These are phyloP conservation scores for Vicia sativa DNA, from an alignment of 306 rosid genomes.

Conservation along the genomic window DNA sequence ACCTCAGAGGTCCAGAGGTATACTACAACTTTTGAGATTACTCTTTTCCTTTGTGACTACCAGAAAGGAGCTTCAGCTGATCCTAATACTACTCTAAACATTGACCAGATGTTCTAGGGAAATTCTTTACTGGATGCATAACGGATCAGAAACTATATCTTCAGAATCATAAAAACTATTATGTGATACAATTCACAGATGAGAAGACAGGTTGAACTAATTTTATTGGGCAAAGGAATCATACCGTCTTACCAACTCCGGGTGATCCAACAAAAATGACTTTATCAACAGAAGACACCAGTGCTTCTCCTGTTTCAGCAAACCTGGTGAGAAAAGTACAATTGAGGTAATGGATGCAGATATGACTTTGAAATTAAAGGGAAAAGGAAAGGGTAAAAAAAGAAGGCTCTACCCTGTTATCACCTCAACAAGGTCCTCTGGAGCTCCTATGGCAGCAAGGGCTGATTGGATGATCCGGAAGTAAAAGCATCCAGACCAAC, in stretches of 20 bases:
- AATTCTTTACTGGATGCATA: constrained; percentile 28
- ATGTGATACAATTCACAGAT: constrained; percentile 14
- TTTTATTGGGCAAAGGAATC: constrained; percentile 45
- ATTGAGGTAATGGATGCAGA: constrained; percentile 34
- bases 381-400: constrained; percentile 28
- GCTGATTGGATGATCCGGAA: constrained; percentile 94
- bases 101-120: constrained; percentile 6
- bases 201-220: constrained; percentile 14
- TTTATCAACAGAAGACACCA: constrained; percentile 92
- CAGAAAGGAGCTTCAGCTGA: constrained; percentile 11
- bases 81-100: constrained; percentile 31
- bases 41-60: not conserved
- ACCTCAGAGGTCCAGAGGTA: not conserved
- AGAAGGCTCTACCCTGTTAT: constrained; percentile 75
- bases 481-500: constrained; percentile 99
- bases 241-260: constrained; percentile 96
- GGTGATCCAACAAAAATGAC: constrained; percentile 96
- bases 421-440: constrained; percentile 92
- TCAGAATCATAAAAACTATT: constrained; percentile 26
- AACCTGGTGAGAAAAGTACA: constrained; percentile 60
- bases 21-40: constrained; percentile 22
- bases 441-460: constrained; percentile 98
- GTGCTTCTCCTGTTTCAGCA: constrained; percentile 95
- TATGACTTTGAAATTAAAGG: constrained; percentile 20
- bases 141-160: constrained; percentile 21